phyloP scores from a whole-genome alignment of 2,329 filamentous ascomycete genomes.

The Fusarium tuaranense region DNA sequence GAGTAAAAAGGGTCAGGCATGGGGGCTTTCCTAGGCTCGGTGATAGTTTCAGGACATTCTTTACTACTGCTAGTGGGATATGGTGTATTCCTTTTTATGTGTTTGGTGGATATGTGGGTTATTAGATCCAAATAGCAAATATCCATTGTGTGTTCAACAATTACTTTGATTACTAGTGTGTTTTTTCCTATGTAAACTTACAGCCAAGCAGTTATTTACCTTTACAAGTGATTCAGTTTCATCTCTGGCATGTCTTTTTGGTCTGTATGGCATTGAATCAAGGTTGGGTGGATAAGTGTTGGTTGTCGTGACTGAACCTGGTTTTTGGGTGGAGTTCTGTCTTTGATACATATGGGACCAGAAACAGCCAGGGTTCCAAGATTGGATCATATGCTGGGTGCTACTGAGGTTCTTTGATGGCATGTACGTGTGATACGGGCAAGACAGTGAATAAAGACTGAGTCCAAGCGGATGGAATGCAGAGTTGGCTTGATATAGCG shows the following conservation, averaged over 20 bases:
- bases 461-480: neutral
- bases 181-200: neutral
- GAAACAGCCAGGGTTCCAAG: neutral
- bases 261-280: neutral
- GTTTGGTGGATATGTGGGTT: neutral
- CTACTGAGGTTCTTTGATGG: neutral
- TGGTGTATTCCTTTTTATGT: neutral
- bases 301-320: neutral
- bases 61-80: neutral
- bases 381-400: neutral
- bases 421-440: rapidly evolving
- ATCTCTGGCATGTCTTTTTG: neutral
- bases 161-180: neutral
- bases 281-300: neutral
- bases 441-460: neutral
- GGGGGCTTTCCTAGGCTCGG: neutral
- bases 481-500: neutral
- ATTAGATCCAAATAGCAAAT: neutral
- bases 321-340: neutral
- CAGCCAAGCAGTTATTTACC: no score
- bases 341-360: neutral
- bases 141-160: neutral
- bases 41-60: neutral
- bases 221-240: neutral
- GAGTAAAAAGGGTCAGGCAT: neutral